These are phyloP conservation scores for Aspergillus caelatus DNA, from an alignment of 2,329 filamentous ascomycete genomes.

Conservation along the genomic window DNA sequence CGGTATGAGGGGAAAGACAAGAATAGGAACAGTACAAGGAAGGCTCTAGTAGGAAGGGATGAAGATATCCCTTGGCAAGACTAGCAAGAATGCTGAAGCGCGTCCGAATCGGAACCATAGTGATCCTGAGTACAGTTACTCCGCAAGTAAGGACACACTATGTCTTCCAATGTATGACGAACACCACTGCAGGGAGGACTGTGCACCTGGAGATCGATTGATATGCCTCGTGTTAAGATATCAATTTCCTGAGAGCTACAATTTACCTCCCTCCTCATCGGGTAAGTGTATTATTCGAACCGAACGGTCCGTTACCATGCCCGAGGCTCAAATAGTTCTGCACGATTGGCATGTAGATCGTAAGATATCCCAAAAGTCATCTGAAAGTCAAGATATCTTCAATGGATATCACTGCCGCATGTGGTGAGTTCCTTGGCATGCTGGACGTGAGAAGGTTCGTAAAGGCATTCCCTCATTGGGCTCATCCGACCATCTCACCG, in stretches of 20 bases:
- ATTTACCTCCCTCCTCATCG: background rate
- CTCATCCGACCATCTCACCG: conserved; percentile 11
- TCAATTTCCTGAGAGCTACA: background rate
- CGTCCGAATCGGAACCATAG: background rate
- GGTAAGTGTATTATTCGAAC: background rate
- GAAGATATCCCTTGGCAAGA: conserved; percentile 19
- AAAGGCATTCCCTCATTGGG: conserved; percentile 9
- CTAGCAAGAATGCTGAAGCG: conserved; percentile 10
- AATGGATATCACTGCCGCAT: background rate
- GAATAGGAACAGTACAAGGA: background rate
- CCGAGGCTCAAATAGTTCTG: background rate
- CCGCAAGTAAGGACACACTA: background rate
- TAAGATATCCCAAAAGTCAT: background rate
- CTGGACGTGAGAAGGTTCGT: background rate
- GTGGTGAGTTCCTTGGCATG: conserved; percentile 10
- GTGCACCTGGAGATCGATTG: background rate
- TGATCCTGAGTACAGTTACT: background rate
- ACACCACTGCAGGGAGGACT: background rate
- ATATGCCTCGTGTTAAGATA: background rate
- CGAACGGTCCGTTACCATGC: background rate
- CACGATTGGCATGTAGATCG: background rate
- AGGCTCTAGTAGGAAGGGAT: conserved; percentile 4
- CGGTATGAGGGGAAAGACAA: conserved; percentile 5
- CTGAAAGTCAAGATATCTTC: conserved; percentile 3
- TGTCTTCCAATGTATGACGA: background rate